A percentile compares a stretch with the other conserved stretches of the same genome.
phyloP scores from a whole-genome alignment of 345 rosid genomes.

The Salix suchowensis region DNA sequence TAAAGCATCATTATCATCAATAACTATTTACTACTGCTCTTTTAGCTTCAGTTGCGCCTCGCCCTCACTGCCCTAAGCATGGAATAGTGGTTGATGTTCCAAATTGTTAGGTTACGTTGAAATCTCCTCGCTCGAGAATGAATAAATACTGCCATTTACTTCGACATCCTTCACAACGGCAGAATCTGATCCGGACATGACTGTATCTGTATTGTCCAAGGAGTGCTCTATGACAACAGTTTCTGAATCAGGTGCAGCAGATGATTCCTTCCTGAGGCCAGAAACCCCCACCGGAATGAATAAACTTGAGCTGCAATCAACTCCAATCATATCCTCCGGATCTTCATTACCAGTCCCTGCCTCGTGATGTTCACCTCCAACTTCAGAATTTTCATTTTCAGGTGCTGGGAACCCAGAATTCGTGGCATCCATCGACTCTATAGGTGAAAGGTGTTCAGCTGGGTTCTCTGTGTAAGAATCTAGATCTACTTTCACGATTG shows the following conservation, averaged over 20 bases:
- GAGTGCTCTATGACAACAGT: conserved; percentile 9
- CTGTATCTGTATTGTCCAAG: background rate
- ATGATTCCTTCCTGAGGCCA: background rate
- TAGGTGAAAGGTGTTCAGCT: conserved; percentile 18
- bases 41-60: conserved; percentile 15
- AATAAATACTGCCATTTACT: conserved; percentile 8
- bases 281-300: conserved; percentile 12
- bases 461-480: conserved; percentile 26
- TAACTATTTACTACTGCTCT: conserved; percentile 15
- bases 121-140: conserved; percentile 4
- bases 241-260: conserved; percentile 6
- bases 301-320: conserved; percentile 20
- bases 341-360: conserved; percentile 1
- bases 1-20: conserved; percentile 1
- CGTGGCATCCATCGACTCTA: conserved; percentile 7
- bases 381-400: conserved; percentile 19
- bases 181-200: conserved; percentile 5
- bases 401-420: conserved; percentile 11
- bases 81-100: conserved; percentile 15
- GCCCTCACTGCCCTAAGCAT: conserved; percentile 7
- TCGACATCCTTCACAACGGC: conserved; percentile 7
- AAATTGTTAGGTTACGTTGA: conserved; percentile 8
- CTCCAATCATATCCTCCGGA: background rate
- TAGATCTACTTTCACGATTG: conserved; percentile 19
- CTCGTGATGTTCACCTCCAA: background rate